phyloP scores from a whole-genome alignment of 129 eudicot species.

The Flaveria linearis region DNA sequence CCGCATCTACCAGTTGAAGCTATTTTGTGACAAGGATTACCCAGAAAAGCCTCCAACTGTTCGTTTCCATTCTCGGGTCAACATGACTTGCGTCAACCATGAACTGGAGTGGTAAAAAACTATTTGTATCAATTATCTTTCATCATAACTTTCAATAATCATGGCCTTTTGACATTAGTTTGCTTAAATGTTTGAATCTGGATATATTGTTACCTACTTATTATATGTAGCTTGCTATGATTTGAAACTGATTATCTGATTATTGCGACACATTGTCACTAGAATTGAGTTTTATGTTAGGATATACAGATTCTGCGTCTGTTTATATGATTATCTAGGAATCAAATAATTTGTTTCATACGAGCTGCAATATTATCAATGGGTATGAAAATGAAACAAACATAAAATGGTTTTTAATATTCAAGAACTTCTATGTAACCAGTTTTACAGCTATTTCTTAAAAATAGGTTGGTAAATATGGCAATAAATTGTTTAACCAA shows the following conservation, averaged over 20 bases:
- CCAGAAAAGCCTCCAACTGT: slow-evolving; percentile 94
- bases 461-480: background rate
- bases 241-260: background rate
- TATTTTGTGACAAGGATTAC: slow-evolving; percentile 91
- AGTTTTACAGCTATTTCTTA: background rate
- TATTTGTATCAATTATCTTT: slow-evolving; percentile 4
- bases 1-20: slow-evolving; percentile 86
- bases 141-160: slow-evolving; percentile 1
- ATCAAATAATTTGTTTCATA: background rate
- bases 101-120: slow-evolving; percentile 78
- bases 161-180: background rate
- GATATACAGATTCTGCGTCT: background rate
- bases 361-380: background rate
- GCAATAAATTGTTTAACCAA: background rate
- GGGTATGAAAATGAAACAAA: background rate
- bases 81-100: slow-evolving; percentile 83
- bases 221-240: background rate
- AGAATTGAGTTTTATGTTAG: background rate
- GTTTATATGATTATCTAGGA: background rate
- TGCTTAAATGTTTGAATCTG: slow-evolving; percentile 9
- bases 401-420: background rate
- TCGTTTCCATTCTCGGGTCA: slow-evolving; percentile 77
- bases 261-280: background rate
- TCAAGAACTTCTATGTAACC: background rate
- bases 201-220: background rate